Evolutionary conservation across 1,284 basidiomycete species (phyloP), one percentile per base, ranked within the genome.

Genomic region (Ceratobasidium sp.): DNA sequence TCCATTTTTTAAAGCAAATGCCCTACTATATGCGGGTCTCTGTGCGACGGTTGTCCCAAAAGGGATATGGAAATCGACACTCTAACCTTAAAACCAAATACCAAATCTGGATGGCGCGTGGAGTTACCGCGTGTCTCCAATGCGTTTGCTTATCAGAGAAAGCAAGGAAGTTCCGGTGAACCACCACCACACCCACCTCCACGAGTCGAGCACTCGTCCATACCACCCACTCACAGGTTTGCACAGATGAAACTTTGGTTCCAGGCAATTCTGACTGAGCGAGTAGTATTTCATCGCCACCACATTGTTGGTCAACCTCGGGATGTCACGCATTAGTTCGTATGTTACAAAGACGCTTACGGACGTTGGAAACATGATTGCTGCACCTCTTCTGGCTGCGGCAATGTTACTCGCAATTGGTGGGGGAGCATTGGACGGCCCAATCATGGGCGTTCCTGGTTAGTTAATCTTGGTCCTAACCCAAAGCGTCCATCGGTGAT

Each of bases 81-180:
- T 56, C 44, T 44, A 53, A 71, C 19, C 22, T 22, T 54, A 31
- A 29, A 36, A 24, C 53, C 41, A 56, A 59, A 71, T 44, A 5
- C 24, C 36, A 41, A 59, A 71, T 44, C 1, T 17, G 53, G 66
- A 47, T 45, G 44, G n/a, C n/a, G 41, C 19, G 54, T 72, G 69
- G 56, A 71, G 56, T 45, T 57, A 72, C 69, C 69, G 48, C 69
- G 69, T 72, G 69, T 60, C 47, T 1, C 45, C 56, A 72, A 53
- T 59, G 66, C 22, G 66, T 48, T 24, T 60, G 57, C 69, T 72
- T 72, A 72, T 72, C 47, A 50, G 29, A 22, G 41, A 44, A 24
- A 19, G 24, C 19, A 47, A 17, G 9, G 56, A 36, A 31, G 56
- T n/a, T 45, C 27, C 29, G 45, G 53, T 59, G 50, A 29, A 41